Base-by-base conservation (phyloP, 2,329 filamentous ascomycete species). In the Penicillium sp. region DNA sequence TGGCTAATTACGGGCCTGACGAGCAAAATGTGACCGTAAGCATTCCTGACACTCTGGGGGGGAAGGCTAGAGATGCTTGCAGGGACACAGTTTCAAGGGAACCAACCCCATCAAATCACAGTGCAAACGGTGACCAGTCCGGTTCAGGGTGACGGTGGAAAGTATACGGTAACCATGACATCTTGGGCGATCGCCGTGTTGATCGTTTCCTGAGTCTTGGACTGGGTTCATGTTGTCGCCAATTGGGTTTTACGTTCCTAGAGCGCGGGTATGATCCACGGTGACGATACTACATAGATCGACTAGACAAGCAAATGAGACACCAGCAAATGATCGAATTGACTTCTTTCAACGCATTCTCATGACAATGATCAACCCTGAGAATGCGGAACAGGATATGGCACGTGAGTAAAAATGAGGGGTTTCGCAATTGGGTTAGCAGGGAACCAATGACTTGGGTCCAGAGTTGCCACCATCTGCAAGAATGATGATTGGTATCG, bases 1-100 rank as follows among this genome's bases (percentile, higher is more conserved):
- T 75, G 13, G 71, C 73, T 6, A 75, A 75, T 55, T 75, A 75
- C 46, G 70, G 70, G 6, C 33, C 57, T 0, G 49, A 68, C 0
- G 55, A 62, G 6, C 68, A 70, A 35, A 66, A 56, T 1, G 66
- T 77, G 0, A 68, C 65, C 8, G 63, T 76, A 3, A 70, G 55
- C 4, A 67, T 76, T 28, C 68, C 69, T 0, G 28, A 63, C 3
- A 71, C 70, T 4, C 61, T 52, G 1, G 56, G 62, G 62, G 1
- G 72, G 70, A 2, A 64, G 22, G 11, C 19, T 74, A 28, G 63
- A 72, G 26, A 70, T 70, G 58, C 63, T 75, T 4, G 58, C 66
- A 7, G 71, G 69, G 0, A 63, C 57, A 2, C 57, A 59, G 16
- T 65, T 65, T 22, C 65, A 60, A 14, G 69, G 60, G 0, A 70